These are phyloP conservation scores for Micromonas pusilla DNA, from an alignment of 139 green algal species.

Conservation along the genomic window DNA sequence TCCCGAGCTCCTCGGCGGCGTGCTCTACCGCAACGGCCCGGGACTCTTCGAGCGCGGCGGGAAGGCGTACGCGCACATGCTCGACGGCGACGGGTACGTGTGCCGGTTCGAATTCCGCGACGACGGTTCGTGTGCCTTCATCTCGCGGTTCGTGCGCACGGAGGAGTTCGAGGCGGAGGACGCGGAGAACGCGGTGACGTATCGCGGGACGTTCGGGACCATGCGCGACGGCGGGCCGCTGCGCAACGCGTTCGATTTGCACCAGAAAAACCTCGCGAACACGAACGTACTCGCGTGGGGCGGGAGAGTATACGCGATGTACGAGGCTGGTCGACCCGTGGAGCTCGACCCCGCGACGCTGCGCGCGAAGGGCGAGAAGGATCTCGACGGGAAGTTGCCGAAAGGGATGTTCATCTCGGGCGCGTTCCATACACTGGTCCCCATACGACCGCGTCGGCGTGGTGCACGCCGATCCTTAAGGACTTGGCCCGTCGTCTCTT, in stretches of 20 bases:
- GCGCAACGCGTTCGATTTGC: constrained; percentile 17
- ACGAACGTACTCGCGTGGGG: constrained; percentile 16
- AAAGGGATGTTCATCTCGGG: constrained; percentile 1
- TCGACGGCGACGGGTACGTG: constrained; percentile 24
- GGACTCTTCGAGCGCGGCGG: constrained; percentile 24
- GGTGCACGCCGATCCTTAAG: too few relatives aligned
- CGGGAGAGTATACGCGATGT: constrained; percentile 12
- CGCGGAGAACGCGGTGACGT: background rate
- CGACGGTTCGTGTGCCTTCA: background rate
- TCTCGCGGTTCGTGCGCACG: constrained; percentile 16
- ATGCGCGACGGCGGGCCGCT: constrained; percentile 2
- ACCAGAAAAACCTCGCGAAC: constrained; percentile 25
- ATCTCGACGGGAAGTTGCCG: constrained; percentile 3
- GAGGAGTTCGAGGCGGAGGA: constrained; percentile 21
- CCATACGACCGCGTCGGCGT: too few relatives aligned
- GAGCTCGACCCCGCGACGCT: constrained; percentile 22
- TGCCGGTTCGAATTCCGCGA: background rate
- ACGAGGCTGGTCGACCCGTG: constrained; percentile 22
- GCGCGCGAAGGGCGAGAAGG: background rate
- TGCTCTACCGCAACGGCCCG: constrained; percentile 26
- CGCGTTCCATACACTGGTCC: too few relatives aligned
- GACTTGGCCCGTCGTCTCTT: too few relatives aligned
- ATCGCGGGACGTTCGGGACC: constrained; percentile 27
- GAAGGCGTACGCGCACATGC: constrained; percentile 9
- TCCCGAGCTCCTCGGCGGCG: constrained; percentile 7